Conservation (phyloP, 768 basidiomycete species). For the Pulveroboletus frians region DNA sequence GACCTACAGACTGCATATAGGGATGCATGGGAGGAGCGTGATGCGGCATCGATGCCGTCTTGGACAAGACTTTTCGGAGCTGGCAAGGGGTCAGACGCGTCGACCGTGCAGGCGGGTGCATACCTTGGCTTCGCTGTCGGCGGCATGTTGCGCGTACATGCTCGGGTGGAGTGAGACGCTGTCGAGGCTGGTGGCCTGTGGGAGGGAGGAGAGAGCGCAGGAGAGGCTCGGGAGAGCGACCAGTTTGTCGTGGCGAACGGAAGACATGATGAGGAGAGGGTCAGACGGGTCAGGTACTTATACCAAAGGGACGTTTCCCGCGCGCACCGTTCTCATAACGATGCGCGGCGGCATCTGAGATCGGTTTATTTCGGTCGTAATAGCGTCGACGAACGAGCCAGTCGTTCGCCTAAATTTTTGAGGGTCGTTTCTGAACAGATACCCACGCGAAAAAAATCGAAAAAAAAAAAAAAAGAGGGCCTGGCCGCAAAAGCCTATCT, state of each 20-base stretch:
- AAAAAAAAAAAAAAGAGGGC: too few species aligned
- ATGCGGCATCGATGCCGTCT: constrained; percentile 39
- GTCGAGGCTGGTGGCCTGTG: constrained; percentile 66
- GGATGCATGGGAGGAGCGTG: constrained; percentile 29
- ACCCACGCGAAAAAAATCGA: constrained; percentile 10
- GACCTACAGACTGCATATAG: constrained; percentile 37
- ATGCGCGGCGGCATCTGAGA: constrained; percentile 25
- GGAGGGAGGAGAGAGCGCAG: constrained; percentile 60
- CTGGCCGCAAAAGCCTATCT: constrained; percentile 4
- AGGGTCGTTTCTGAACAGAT: constrained; percentile 16
- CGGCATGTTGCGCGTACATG: constrained; percentile 63
- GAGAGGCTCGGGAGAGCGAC: constrained; percentile 72
- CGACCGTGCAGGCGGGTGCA: constrained; percentile 9
- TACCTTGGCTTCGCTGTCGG: constrained; percentile 76
- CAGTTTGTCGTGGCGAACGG: constrained; percentile 45
- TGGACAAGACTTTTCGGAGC: constrained; percentile 63
- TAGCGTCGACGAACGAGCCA: constrained; percentile 15
- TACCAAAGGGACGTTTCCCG: constrained; percentile 2
- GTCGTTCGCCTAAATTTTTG: constrained; percentile 29
- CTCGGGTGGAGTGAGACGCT: constrained; percentile 61
- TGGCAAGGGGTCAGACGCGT: constrained; percentile 17
- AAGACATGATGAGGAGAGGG: constrained; percentile 23
- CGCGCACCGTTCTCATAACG: constrained; percentile 20
- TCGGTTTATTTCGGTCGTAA: constrained; percentile 15
- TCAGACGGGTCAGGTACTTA: constrained; percentile 13